A percentile compares a stretch with the other conserved stretches of the same genome.
These are phyloP conservation scores for Setaria italica DNA, from an alignment of 202 grass and related monocot species.

Conservation along the genomic window DNA sequence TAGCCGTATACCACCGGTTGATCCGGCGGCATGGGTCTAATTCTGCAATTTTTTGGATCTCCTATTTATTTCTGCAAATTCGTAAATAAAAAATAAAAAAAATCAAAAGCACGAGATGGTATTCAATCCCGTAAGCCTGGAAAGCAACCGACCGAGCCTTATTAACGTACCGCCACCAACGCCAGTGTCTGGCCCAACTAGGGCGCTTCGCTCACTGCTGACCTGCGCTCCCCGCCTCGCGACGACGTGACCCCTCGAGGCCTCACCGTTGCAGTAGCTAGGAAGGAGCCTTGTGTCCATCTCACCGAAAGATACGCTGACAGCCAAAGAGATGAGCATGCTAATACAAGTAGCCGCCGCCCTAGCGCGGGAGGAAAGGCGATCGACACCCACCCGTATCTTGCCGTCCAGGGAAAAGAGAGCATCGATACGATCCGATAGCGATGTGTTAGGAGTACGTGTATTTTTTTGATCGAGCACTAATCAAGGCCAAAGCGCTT, in stretches of 20 bases:
- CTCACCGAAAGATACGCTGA: slow-evolving; percentile 13
- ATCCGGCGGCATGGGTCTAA: too few species aligned
- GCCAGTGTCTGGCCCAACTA: not conserved
- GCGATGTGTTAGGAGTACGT: not conserved
- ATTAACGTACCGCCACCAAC: not conserved
- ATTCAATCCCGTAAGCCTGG: not conserved
- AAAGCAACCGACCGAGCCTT: slow-evolving; percentile 25
- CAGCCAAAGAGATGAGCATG: not conserved
- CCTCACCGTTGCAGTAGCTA: not conserved
- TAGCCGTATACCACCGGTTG: too few species aligned
- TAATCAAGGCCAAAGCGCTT: not conserved
- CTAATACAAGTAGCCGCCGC: not conserved
- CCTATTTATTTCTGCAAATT: too few species aligned
- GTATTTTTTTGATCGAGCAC: not conserved
- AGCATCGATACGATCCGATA: not conserved
- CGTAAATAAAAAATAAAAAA: too few species aligned
- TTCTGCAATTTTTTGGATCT: too few species aligned
- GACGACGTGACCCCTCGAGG: too few species aligned
- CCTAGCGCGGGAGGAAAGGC: not conserved
- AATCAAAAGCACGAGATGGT: not conserved
- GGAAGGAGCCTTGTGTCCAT: not conserved
- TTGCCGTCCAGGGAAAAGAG: not conserved
- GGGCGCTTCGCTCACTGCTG: slow-evolving; percentile 32
- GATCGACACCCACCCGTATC: not conserved
- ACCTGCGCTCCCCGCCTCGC: not conserved